Evolutionary conservation across 345 rosid genomes (phyloP), one percentile per base, ranked within the genome.

Genomic region (Salix viminalis): DNA sequence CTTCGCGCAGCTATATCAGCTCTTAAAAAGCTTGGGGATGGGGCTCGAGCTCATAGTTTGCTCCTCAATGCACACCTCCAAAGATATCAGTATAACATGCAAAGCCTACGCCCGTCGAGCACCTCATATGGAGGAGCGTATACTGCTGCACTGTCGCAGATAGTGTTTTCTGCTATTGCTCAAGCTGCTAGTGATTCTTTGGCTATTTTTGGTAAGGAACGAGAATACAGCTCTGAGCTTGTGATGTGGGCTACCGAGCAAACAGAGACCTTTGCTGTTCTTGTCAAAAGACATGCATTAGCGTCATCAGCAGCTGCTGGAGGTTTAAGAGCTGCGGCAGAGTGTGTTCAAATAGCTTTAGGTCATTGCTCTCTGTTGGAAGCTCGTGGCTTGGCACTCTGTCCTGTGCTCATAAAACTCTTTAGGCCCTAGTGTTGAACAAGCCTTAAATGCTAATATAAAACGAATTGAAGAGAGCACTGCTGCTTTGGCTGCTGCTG

Each of bases 271-370:
- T 94, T 94, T 86, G 92, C 97, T 70, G 86, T 80, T 80, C 99
- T 94, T 84, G 97, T 96, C 69, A 91, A 94, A 85, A 88, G 99
- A 78, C 99, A 96, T 74, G 98, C 99, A 71, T 85, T 96, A 79
- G 91, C 98, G 54, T 96, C 99, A 66, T 91, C 99, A 68, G 97
- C 98, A 64, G 98, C 99, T 82, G 99, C 98, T 60, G 99, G 98
- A 65, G 99, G 99, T 70, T 88, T 96, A 79, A 88, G 99, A 88
- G 95, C 98, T 74, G 99, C 99, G 34, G 98, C 97, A 75, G 99
- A 96, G 82, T 96, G 99, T 82, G 99, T 93, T 79, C 98, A 94
- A 85, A 92, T 96, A 86, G 99, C 99, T 73, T 85, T 96, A 78
- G 99, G 99, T 77, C 99, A 96, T 89, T 96, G 99, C 85, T 94